Base-by-base conservation (phyloP, 2,329 filamentous ascomycete genomes). In the Clonostachys sp. region DNA sequence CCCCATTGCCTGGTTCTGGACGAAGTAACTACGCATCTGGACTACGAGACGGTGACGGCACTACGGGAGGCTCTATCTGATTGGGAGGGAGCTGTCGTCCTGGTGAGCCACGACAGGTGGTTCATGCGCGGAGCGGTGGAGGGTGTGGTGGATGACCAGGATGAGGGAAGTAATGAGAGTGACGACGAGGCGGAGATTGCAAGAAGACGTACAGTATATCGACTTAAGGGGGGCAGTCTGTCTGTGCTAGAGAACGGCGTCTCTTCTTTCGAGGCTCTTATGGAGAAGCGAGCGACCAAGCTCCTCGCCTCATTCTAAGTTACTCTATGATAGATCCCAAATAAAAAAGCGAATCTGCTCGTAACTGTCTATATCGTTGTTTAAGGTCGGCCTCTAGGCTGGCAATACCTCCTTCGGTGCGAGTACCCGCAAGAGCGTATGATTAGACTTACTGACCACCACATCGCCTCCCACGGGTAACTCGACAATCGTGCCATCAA, bases 401-500 rank as follows among this genome's bases (percentile, higher is more conserved):
- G 24, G 36, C 12, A 39, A n/a, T 2, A 18, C 33, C 10, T 24
- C 24, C 17, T 41, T 49, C 51, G 69, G 63, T 8, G 76, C 72
- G 41, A 81, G 51, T 8, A 83, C 61, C 41, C 60, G 62, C 44
- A 80, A 63, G 24, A 66, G 60, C n/a, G 63, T 61, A 40, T 58
- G 54, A 9, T 63, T 60, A 20, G 78, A 73, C 57, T 69, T 78
- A 51, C 63, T 66, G 1, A 96, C 77, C 50, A 81, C 78, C 64
- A 95, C 80, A 74, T 81, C 85, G 0, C 91, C 91, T 3, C 78
- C 83, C 45, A 73, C 63, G 17, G 87, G 85, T 1, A 96, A 70
- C 49, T 81, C 77, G 4, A 96, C 81, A 57, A 95, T 95, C 46
- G 86, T 90, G 4, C 92, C 92, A 64, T 97, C 92, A n/a, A 97